Conservation (phyloP, 495 filamentous ascomycete genomes). For the Glonium stellatum region DNA sequence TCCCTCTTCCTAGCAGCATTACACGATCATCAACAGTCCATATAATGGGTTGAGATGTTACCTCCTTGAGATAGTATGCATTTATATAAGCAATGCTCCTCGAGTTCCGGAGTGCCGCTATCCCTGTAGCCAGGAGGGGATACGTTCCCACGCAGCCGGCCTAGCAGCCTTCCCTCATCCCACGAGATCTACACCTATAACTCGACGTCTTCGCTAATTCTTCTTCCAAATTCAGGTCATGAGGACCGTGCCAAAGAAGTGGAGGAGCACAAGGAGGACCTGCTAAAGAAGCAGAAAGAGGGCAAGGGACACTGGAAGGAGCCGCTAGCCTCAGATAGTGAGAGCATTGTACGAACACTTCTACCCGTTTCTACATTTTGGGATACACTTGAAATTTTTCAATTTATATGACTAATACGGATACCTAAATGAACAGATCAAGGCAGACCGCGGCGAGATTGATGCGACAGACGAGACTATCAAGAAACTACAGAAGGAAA, state of each 20-base stretch:
- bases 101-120: too few relatives aligned
- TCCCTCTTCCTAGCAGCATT: too few relatives aligned
- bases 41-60: background rate
- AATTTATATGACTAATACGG: background rate
- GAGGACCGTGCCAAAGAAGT: slow-evolving; percentile 39
- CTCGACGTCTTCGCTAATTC: background rate
- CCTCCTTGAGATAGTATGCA: background rate
- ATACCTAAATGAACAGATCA: slow-evolving; percentile 46
- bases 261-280: slow-evolving; percentile 67
- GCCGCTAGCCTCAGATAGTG: slow-evolving; percentile 70
- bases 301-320: slow-evolving; percentile 77
- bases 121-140: too few relatives aligned
- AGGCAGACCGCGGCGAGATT: slow-evolving; percentile 55
- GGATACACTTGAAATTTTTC: background rate
- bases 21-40: background rate
- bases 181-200: background rate
- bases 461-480: slow-evolving; percentile 41
- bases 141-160: too few relatives aligned
- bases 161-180: background rate
- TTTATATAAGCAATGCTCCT: too few relatives aligned
- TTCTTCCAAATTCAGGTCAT: slow-evolving; percentile 21
- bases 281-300: slow-evolving; percentile 59
- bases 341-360: slow-evolving; percentile 56
- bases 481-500: slow-evolving; percentile 39
- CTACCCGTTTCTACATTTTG: background rate